Evolutionary conservation across 2,329 filamentous ascomycete species (phyloP).

Genomic region (Arthrobotrys entomopaga): DNA sequence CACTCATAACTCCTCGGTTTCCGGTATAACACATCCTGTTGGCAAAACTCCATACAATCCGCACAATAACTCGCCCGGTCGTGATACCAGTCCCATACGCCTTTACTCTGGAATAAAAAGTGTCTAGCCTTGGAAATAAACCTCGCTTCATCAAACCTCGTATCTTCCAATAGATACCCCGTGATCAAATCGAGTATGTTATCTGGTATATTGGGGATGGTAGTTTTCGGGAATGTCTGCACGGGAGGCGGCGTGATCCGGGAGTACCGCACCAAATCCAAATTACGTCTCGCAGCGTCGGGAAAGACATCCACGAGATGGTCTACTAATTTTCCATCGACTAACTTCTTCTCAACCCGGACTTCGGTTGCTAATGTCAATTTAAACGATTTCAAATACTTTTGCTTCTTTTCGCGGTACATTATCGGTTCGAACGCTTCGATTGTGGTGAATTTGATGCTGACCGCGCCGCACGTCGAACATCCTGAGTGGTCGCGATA

Average conservation of each 20-base stretch:
- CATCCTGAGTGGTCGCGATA: constrained; percentile 2
- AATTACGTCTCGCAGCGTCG: neutral
- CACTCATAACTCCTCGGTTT: constrained; percentile 7
- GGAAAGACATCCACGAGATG: neutral
- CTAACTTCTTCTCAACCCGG: neutral
- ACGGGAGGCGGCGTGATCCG: neutral
- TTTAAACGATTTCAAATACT: neutral
- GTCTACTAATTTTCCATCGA: neutral
- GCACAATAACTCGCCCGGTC: constrained; percentile 6
- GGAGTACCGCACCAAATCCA: constrained; percentile 2
- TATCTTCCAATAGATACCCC: neutral
- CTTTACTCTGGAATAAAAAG: constrained; percentile 14
- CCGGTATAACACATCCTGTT: too few species aligned
- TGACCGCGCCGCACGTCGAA: constrained; percentile 11
- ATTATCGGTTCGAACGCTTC: constrained; percentile 22
- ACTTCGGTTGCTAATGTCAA: constrained; percentile 17
- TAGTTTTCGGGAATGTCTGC: neutral
- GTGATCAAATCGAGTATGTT: neutral
- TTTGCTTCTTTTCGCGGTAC: neutral
- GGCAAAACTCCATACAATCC: constrained; percentile 1
- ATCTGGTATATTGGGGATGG: neutral
- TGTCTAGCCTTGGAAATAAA: constrained; percentile 9
- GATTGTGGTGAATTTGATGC: constrained; percentile 26
- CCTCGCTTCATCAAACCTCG: neutral
- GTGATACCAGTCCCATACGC: constrained; percentile 23